phyloP scores from a whole-genome alignment of 768 basidiomycete genomes.

The Boletales sp. region DNA sequence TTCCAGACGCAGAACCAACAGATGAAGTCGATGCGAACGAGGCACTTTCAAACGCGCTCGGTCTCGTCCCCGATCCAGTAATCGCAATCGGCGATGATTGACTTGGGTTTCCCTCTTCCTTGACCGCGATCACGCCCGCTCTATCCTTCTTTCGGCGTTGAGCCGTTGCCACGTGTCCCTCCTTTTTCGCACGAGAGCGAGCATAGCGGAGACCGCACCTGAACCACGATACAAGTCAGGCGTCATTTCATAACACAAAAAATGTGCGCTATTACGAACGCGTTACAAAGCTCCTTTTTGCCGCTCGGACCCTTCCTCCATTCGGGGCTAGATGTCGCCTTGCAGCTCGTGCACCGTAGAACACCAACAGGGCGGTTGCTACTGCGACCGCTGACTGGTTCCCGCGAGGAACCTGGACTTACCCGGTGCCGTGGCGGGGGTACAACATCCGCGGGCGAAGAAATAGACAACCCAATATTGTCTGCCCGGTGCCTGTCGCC shows the following conservation, averaged over 20 bases:
- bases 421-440: slow-evolving; percentile 56
- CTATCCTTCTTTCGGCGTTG: slow-evolving; percentile 67
- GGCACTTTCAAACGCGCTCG: slow-evolving; percentile 45
- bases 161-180: slow-evolving; percentile 50
- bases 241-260: slow-evolving; percentile 9
- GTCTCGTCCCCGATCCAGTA: slow-evolving; percentile 45
- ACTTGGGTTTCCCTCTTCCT: slow-evolving; percentile 25
- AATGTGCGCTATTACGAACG: slow-evolving; percentile 51
- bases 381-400: slow-evolving; percentile 38
- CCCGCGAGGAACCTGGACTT: slow-evolving; percentile 49
- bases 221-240: slow-evolving; percentile 22
- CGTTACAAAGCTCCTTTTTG: slow-evolving; percentile 89
- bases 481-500: slow-evolving; percentile 34
- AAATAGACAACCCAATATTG: slow-evolving; percentile 22
- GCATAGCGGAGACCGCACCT: slow-evolving; percentile 87
- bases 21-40: slow-evolving; percentile 46
- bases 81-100: slow-evolving; percentile 37
- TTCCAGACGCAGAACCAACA: slow-evolving; percentile 54
- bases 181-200: slow-evolving; percentile 85
- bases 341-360: slow-evolving; percentile 74
- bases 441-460: slow-evolving; percentile 43
- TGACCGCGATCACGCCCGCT: slow-evolving; percentile 21
- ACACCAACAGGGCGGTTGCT: slow-evolving; percentile 72
- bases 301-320: slow-evolving; percentile 92
- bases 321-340: slow-evolving; percentile 78